Evolutionary conservation across 2,329 filamentous ascomycete species (phyloP).

Genomic region (Amauroascus verrucosus): DNA sequence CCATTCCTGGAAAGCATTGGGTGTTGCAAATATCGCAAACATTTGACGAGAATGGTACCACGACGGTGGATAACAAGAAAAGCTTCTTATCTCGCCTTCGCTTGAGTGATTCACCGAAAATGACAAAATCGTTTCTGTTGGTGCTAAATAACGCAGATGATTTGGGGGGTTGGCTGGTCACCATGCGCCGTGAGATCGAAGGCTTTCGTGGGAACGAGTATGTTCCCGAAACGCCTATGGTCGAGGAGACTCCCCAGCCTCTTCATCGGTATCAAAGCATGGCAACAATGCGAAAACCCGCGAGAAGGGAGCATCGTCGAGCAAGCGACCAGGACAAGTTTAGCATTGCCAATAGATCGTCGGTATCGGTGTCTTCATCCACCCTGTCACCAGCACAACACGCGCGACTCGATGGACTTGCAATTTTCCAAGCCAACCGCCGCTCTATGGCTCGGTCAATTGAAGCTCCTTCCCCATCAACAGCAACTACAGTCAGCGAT

Average conservation of each 20-base stretch:
- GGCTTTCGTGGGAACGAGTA: slow-evolving; percentile 38
- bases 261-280: slow-evolving; percentile 13
- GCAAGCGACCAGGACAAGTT: slow-evolving; percentile 1
- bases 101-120: slow-evolving; percentile 26
- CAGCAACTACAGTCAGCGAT: slow-evolving; percentile 17
- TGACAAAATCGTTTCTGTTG: slow-evolving; percentile 34
- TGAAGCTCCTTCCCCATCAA: slow-evolving; percentile 19
- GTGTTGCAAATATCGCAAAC: slow-evolving; percentile 39
- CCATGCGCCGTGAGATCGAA: slow-evolving; percentile 38
- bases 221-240: slow-evolving; percentile 26
- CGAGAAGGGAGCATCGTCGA: neutral
- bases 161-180: slow-evolving; percentile 38
- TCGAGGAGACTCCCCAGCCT: slow-evolving; percentile 3
- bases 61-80: slow-evolving; percentile 25
- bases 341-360: neutral
- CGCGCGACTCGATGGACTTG: slow-evolving; percentile 2
- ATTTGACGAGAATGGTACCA: slow-evolving; percentile 23
- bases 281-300: neutral
- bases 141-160: slow-evolving; percentile 37
- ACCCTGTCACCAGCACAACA: neutral
- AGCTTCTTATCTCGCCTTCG: slow-evolving; percentile 33
- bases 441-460: slow-evolving; percentile 17
- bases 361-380: slow-evolving; percentile 4
- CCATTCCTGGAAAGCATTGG: slow-evolving; percentile 41
- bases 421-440: slow-evolving; percentile 16